These are phyloP conservation scores for Apophysomyces sp. DNA, from an alignment of 371 early-diverging fungal genomes.

Conservation along the genomic window DNA sequence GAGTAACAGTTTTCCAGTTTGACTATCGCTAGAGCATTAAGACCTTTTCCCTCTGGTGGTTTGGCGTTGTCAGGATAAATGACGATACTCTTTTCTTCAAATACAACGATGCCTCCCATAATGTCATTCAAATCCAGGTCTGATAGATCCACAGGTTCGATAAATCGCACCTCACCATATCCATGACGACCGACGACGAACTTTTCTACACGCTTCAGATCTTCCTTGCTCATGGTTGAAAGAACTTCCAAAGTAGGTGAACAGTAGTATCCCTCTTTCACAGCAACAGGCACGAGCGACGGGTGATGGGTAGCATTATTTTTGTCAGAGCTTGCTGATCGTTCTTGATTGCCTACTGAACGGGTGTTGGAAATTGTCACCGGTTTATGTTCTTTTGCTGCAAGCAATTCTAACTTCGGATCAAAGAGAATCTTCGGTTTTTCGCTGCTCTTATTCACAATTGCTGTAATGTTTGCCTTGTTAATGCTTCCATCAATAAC, in stretches of 20 bases:
- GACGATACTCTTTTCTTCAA: slow-evolving; percentile 65
- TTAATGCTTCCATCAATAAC: slow-evolving; percentile 42
- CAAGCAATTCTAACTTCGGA: slow-evolving; percentile 31
- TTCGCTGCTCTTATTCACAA: slow-evolving; percentile 24
- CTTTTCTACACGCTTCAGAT: slow-evolving; percentile 70
- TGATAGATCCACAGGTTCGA: slow-evolving; percentile 81
- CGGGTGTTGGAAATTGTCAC: slow-evolving; percentile 3
- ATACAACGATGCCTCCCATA: slow-evolving; percentile 76
- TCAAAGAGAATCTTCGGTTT: slow-evolving; percentile 26
- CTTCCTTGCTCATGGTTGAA: slow-evolving; percentile 57
- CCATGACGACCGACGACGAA: slow-evolving; percentile 75
- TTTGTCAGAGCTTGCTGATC: neutral
- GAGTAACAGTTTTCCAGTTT: slow-evolving; percentile 82
- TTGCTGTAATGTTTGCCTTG: slow-evolving; percentile 22
- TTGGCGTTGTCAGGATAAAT: slow-evolving; percentile 83
- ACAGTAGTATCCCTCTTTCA: slow-evolving; percentile 31
- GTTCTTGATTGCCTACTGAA: neutral
- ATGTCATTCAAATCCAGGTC: slow-evolving; percentile 67
- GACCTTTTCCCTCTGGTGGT: slow-evolving; percentile 79
- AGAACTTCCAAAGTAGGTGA: slow-evolving; percentile 37
- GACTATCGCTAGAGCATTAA: slow-evolving; percentile 88
- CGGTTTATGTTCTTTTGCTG: slow-evolving; percentile 9
- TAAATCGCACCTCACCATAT: slow-evolving; percentile 77
- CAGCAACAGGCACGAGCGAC: slow-evolving; percentile 14
- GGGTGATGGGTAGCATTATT: slow-evolving; percentile 5